Base-by-base conservation (phyloP, 768 basidiomycete genomes). In the Strobilomyces echinocephalus region DNA sequence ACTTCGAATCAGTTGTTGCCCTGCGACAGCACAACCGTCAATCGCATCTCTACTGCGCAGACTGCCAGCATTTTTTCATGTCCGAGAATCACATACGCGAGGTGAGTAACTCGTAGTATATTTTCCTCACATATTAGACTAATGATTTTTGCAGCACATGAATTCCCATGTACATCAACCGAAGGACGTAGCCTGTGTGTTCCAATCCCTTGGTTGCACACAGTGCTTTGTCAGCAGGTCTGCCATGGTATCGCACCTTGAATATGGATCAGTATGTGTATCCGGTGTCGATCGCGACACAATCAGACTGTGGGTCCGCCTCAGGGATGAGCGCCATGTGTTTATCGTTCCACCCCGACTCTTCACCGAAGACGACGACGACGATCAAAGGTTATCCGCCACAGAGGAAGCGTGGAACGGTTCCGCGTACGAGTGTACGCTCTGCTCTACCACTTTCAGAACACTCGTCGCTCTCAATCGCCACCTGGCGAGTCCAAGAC, bases 401-500 rank as follows among this genome's bases (percentile, higher is more conserved):
- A 78, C 76, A 9, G 60, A 62, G 3, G 64, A 55, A 26, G 70
- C 78, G 10, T 78, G 71, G 72, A 79, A 78, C 54, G 72, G 72
- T 0, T 5, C 0, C 5, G 70, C 57, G 7, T 88, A 74, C 64
- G 84, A 88, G 66, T 88, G 86, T 65, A 79, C 80, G 61, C 66
- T 88, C 21, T 88, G 87, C 63, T 30, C 30, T 6, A 30, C 7
- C 30, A 30, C 30, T 9, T 30, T 30, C 30, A 30, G 9, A 5
- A 30, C 6, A 30, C 30, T 30, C 1, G 30, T 3, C 30, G 30
- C 6, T 9, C 30, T 30, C 30, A 85, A 88, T 60, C 72, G 77
- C 56, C 88, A 88, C 60, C 73, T 88, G 39, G 72, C 74, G 47
- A 87, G 86, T 66, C 82, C 87, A 3, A 70, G 61, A 3, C 87